Evolutionary conservation across 768 basidiomycete genomes (phyloP), one percentile per base, ranked within the genome.

Genomic region (Tylopilus vinaceipallidus): DNA sequence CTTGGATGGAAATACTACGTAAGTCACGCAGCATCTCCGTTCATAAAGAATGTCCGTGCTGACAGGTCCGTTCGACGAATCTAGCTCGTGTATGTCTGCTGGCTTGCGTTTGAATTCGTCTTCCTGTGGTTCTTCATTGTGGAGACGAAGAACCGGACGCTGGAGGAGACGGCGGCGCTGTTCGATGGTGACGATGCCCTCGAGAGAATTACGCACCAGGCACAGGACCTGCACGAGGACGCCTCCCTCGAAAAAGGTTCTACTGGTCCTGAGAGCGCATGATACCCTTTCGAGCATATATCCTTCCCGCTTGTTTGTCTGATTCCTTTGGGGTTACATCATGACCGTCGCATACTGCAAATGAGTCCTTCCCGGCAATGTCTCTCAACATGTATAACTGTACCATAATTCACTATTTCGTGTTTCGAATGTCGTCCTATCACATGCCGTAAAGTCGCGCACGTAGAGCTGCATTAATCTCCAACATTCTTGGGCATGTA

Each of bases 1-100:
- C 71, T 91, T 42, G 72, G 63, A 47, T 91, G 89, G 89, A 88
- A 83, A 63, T 91, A 89, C 75, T 88, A 88, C 65, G 77, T 82
- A 47, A 45, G 78, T 70, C 6, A 13, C 4, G 14, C 11, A 42
- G 17, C 19, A 6, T 26, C 10, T 32, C 14, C 17, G 11, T 24
- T 16, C 40, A 47, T 42, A 4, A 30, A 9, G 19, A 23, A 40
- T 45, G 19, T 27, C 39, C 6, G 6, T 44, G 4, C 33, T 51
- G 13, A 46, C 30, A 17, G 9, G 11, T 2, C 33, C 23, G 13
- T 38, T 17, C 12, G 43, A 37, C 13, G 23, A n/a, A 17, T 29
- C 10, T 55, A 81, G 74, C 73, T 88, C 61, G 80, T 88, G 44
- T 89, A 90, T 68, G 78, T 80, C 63, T 75, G 72, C 64, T 89